Evolutionary conservation across 2,329 filamentous ascomycete genomes (phyloP), one percentile per base, ranked within the genome.

Genomic region (Pseudocercospora fijiensis): DNA sequence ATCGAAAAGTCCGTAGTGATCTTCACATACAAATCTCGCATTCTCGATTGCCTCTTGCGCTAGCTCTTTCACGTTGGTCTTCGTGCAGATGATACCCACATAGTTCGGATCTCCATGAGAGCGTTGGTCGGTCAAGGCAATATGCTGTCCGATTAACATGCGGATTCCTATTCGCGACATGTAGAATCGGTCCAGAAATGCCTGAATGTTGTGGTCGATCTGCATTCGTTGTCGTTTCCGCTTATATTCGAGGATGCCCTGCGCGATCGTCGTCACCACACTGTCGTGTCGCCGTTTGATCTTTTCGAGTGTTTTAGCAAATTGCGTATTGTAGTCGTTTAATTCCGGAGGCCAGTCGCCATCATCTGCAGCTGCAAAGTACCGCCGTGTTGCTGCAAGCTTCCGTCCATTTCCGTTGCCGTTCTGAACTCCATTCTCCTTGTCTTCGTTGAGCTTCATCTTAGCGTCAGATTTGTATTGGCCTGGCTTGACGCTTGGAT

Each of bases 111-210:
- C 94, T 67, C 88, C 88, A 70, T 92, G 88, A 72, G 95, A 89
- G 73, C 89, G 90, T 79, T 98, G 93, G 77, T 98, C 94, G 5
- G 93, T 96, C 64, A 99, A 84, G 64, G 95, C 95, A 74, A 99
- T 96, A 82, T 99, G 95, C 78, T 99, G 95, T 59, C 95, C 95
- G 73, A 99, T 97, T 57, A 99, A 88, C 95, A 99, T 99, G 72
- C 95, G 91, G 71, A 99, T 99, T 69, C 95, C 95, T 74, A 99
- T 99, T 67, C 95, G 91, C 51, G 93, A 97, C 95, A 99, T 99
- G 84, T 99, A 99, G 80, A 99, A 99, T 64, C 95, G 91, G 80
- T 99, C 95, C 69, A 99, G 87, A 82, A 99, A 99, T 61, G 92
- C 89, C 78, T 99, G 95, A 64, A 99, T 97, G 72, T 93, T 96